Evolutionary conservation across 768 basidiomycete species (phyloP).

Genomic region (Serpula lacrymans): DNA sequence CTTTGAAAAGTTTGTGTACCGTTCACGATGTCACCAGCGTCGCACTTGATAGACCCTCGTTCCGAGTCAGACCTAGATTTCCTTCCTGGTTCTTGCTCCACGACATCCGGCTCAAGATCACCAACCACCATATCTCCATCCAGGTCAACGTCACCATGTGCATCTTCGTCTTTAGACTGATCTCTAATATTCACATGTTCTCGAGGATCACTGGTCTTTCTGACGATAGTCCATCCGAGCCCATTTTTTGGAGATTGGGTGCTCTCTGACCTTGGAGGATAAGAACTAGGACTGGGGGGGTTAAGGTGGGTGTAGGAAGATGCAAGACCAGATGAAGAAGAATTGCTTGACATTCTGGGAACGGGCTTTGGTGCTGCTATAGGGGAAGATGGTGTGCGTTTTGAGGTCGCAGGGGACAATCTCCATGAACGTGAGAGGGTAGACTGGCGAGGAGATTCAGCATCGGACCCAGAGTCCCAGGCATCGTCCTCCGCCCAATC

Average conservation of each 20-base stretch:
- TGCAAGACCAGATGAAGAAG: constrained; percentile 66
- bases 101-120: constrained; percentile 67
- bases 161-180: constrained; percentile 15
- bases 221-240: constrained; percentile 81
- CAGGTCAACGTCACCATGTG: constrained; percentile 55
- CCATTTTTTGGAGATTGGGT: constrained; percentile 43
- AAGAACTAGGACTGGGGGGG: constrained; percentile 72
- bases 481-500: constrained; percentile 87
- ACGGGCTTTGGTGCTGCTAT: constrained; percentile 53
- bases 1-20: constrained; percentile 43
- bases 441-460: constrained; percentile 62
- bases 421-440: constrained; percentile 46
- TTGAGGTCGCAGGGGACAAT: constrained; percentile 22
- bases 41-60: constrained; percentile 54
- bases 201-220: constrained; percentile 34
- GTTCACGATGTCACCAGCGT: constrained; percentile 72
- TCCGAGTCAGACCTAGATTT: constrained; percentile 45
- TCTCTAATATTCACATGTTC: constrained; percentile 19
- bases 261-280: constrained; percentile 54
- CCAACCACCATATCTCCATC: constrained; percentile 77
- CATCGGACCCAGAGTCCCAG: constrained; percentile 83
- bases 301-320: constrained; percentile 81
- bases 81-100: constrained; percentile 38
- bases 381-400: constrained; percentile 26
- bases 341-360: constrained; percentile 42